Percentiles rank a stretch among this genome's conserved stretches.
These are phyloP conservation scores for Coprinellus micaceus DNA, from an alignment of 768 basidiomycete species.

Conservation along the genomic window DNA sequence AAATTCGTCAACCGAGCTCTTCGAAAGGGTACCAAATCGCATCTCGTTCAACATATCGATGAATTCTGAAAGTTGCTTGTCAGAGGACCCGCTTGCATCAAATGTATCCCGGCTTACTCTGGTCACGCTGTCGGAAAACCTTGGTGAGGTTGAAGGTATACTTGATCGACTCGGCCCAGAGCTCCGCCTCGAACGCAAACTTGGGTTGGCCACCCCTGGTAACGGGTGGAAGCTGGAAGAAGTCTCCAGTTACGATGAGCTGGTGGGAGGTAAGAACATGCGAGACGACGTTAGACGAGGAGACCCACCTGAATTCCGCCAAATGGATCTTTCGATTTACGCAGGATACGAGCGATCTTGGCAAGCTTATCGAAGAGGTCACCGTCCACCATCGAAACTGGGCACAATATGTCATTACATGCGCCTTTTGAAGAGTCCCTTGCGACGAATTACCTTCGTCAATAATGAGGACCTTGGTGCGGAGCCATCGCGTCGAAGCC, in stretches of 20 bases:
- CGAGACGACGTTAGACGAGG: not conserved
- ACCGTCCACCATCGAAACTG: constrained; percentile 98
- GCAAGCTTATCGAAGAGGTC: constrained; percentile 90
- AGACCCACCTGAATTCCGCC: constrained; percentile 83
- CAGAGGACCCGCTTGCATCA: constrained; percentile 1
- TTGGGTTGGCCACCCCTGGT: constrained; percentile 61
- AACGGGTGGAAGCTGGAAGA: constrained; percentile 97
- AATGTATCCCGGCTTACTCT: constrained; percentile 48
- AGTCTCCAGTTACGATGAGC: constrained; percentile 94
- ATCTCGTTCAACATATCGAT: constrained; percentile 98
- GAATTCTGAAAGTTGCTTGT: constrained; percentile 57
- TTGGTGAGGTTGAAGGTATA: constrained; percentile 90
- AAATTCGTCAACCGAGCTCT: constrained; percentile 68
- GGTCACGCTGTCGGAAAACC: constrained; percentile 92
- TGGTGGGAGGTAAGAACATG: constrained; percentile 24
- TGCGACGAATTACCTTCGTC: constrained; percentile 63
- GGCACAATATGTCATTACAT: constrained; percentile 4
- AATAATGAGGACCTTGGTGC: constrained; percentile 81
- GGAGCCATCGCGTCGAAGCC: constrained; percentile 71
- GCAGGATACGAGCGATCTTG: constrained; percentile 59
- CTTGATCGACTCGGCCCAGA: constrained; percentile 71
- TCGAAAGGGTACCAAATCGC: constrained; percentile 78
- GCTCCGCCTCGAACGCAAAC: constrained; percentile 88
- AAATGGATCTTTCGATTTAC: constrained; percentile 68
- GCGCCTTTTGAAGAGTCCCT: not conserved